phyloP scores from a whole-genome alignment of 495 filamentous ascomycete species.

The Xylaria castorea region DNA sequence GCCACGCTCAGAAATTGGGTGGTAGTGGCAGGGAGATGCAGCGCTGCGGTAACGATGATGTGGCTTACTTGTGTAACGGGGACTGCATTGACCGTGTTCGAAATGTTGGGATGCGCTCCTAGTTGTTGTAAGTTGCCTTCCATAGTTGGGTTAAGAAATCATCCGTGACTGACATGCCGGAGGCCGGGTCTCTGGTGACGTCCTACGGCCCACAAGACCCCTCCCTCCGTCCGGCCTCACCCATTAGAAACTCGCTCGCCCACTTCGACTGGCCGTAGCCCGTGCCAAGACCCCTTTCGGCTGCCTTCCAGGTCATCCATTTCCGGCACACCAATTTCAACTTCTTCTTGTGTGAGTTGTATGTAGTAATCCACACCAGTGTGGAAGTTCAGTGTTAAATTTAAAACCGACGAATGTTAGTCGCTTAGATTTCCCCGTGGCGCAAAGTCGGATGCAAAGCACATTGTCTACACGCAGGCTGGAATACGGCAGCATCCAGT shows the following conservation, averaged over 20 bases:
- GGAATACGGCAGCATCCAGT: conserved; percentile 79
- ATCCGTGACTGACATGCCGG: too few relatives aligned
- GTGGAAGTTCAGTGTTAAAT: too few relatives aligned
- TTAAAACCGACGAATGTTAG: conserved; percentile 88
- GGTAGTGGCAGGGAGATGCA: conserved; percentile 57
- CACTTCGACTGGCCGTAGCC: conserved; percentile 90
- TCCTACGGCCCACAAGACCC: conserved; percentile 71
- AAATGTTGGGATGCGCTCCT: conserved; percentile 70
- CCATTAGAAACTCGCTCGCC: conserved; percentile 78
- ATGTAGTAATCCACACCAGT: conserved; percentile 86
- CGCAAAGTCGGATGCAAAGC: conserved; percentile 70
- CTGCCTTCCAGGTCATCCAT: conserved; percentile 38
- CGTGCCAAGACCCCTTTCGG: conserved; percentile 44
- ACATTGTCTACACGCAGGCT: conserved; percentile 71
- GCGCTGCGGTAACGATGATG: too few relatives aligned
- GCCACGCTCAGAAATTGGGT: conserved; percentile 59
- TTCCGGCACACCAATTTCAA: conserved; percentile 42
- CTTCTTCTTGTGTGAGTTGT: conserved; percentile 64
- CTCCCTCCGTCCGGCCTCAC: too few relatives aligned
- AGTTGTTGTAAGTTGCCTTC: conserved; percentile 86
- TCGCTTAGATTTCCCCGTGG: conserved; percentile 76
- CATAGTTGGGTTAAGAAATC: conserved; percentile 87
- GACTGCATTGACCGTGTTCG: conserved; percentile 90
- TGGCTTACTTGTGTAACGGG: conserved; percentile 84
- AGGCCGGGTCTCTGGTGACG: conserved; percentile 73